Conservation (phyloP, 352 stramenopile species). For the Globisporangium spiculum region DNA sequence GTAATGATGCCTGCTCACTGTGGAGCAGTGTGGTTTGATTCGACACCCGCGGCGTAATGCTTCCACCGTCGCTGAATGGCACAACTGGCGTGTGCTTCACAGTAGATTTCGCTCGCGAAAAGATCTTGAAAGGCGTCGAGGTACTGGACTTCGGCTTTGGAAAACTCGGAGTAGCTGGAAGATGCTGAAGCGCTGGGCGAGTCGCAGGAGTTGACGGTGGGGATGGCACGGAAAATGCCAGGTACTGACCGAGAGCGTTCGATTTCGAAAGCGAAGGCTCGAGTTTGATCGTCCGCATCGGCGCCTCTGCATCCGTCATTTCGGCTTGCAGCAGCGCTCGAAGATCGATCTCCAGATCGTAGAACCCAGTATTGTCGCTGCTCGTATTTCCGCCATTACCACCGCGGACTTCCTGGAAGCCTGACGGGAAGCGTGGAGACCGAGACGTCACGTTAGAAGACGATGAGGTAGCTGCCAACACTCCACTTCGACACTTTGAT, state of each 20-base stretch:
- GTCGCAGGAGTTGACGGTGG: neutral
- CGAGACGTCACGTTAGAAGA: neutral
- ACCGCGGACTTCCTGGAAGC: neutral
- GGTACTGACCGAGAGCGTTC: constrained; percentile 40
- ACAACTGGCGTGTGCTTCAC: neutral
- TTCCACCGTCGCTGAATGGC: neutral
- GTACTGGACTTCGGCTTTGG: neutral
- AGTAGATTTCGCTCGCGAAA: neutral
- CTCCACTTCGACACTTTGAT: neutral
- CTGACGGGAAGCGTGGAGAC: neutral
- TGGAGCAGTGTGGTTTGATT: neutral
- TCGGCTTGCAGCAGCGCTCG: constrained; percentile 20
- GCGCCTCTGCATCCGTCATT: constrained; percentile 25
- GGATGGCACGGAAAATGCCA: constrained; percentile 3
- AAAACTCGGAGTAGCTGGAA: neutral
- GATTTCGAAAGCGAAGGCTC: constrained; percentile 29
- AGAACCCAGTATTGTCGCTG: neutral
- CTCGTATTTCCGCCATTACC: neutral
- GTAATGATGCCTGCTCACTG: constrained; percentile 16
- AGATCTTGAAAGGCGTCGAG: constrained; percentile 5
- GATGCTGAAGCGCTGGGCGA: neutral
- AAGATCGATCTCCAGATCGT: constrained; percentile 22
- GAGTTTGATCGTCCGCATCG: constrained; percentile 46
- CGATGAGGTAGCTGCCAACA: neutral
- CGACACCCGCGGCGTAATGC: neutral